Percentiles rank a stretch among this genome's conserved stretches.
phyloP scores from a whole-genome alignment of 768 basidiomycete species.

The Paxillus rubicundulus region DNA sequence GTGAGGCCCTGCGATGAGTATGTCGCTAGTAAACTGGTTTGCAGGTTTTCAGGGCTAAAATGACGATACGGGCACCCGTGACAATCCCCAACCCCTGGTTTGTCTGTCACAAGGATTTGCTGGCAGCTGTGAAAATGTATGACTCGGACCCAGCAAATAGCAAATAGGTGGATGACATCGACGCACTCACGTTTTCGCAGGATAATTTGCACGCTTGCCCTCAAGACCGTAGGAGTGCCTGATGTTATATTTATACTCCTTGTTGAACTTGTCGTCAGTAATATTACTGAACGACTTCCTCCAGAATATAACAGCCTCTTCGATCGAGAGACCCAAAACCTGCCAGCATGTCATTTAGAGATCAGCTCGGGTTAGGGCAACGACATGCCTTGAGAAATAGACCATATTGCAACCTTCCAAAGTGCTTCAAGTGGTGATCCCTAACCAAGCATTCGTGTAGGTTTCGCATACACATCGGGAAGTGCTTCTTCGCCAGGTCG shows the following conservation, averaged over 20 bases:
- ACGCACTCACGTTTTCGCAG: constrained; percentile 73
- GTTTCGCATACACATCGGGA: constrained; percentile 94
- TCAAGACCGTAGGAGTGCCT: constrained; percentile 93
- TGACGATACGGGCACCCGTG: constrained; percentile 95
- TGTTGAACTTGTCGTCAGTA: constrained; percentile 95
- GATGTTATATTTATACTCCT: constrained; percentile 96
- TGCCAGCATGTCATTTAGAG: constrained; percentile 28
- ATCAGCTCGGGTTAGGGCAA: background rate
- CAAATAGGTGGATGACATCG: background rate
- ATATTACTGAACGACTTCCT: constrained; percentile 75
- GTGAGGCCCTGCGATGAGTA: constrained; percentile 66
- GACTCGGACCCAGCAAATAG: background rate
- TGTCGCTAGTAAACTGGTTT: constrained; percentile 66
- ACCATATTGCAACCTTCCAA: constrained; percentile 86
- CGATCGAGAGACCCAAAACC: constrained; percentile 91
- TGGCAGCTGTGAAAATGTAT: constrained; percentile 63
- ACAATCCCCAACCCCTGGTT: constrained; percentile 63
- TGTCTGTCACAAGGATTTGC: constrained; percentile 71
- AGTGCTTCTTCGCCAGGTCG: constrained; percentile 80
- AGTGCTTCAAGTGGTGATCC: constrained; percentile 89
- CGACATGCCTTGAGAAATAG: constrained; percentile 85
- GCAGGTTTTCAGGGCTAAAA: constrained; percentile 80
- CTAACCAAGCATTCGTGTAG: constrained; percentile 75
- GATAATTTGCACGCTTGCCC: constrained; percentile 91
- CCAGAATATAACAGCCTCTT: constrained; percentile 95